A percentile compares a stretch with the other conserved stretches of the same genome.
These are phyloP conservation scores for Rhizoclosmatium sp. DNA, from an alignment of 192 early-diverging fungal species.

Conservation along the genomic window DNA sequence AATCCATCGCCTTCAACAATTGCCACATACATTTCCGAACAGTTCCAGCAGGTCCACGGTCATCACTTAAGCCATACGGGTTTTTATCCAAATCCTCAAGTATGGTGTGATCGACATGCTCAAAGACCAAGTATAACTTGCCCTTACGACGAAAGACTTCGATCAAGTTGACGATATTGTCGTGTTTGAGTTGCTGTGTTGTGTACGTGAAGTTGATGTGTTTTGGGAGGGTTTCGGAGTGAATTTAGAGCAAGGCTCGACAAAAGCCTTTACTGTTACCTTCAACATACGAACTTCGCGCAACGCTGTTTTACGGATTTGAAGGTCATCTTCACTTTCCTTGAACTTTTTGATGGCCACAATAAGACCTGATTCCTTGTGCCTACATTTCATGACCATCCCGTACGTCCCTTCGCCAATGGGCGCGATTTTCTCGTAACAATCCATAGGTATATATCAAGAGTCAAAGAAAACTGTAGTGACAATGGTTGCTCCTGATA, in stretches of 20 bases:
- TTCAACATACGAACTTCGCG: constrained; percentile 71
- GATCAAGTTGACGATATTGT: constrained; percentile 73
- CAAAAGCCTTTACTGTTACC: constrained; percentile 41
- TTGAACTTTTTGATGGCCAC: constrained; percentile 76
- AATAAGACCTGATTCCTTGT: constrained; percentile 69
- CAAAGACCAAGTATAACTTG: constrained; percentile 72
- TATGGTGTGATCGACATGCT: constrained; percentile 73
- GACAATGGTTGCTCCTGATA: no score
- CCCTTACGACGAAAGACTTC: constrained; percentile 71
- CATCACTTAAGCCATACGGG: constrained; percentile 65
- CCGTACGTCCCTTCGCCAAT: constrained; percentile 74
- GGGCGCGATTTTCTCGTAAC: constrained; percentile 68
- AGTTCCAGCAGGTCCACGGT: constrained; percentile 46
- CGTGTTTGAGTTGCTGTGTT: constrained; percentile 68
- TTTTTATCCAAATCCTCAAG: constrained; percentile 68
- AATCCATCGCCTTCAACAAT: constrained; percentile 70
- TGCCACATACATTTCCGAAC: constrained; percentile 74
- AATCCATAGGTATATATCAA: constrained; percentile 53
- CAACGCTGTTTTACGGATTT: constrained; percentile 71
- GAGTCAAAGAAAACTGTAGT: no score
- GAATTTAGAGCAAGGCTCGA: background rate
- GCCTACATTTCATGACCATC: constrained; percentile 73
- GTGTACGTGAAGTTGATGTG: background rate
- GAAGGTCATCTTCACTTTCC: constrained; percentile 69
- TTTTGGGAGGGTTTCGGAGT: background rate